Evolutionary conservation across 2,329 filamentous ascomycete genomes (phyloP), one percentile per base, ranked within the genome.

Genomic region (Aspergillus cejpii): DNA sequence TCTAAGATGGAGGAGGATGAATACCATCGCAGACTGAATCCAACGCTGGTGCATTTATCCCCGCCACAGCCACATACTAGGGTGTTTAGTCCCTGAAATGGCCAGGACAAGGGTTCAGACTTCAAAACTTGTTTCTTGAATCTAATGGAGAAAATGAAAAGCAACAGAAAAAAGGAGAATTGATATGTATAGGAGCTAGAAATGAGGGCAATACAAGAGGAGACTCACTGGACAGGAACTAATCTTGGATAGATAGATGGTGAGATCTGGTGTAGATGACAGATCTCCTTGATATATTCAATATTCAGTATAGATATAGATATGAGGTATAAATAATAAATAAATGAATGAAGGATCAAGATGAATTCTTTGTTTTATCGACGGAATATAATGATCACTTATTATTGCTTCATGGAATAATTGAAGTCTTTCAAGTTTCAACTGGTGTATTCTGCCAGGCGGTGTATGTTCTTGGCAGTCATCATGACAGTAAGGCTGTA

Each of bases 1-100:
- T 39, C 40, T 47, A 39, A 41, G 44, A 49, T 50, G 15, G 31
- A 19, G 31, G 31, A 34, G 10, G 31, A 17, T 6, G 15, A 34
- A 20, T 11, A 15, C 15, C 15, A n/a, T 34, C 31, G 17, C 15
- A 20, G 31, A 34, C 31, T 34, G 31, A 34, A 34, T 34, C 11
- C 15, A 34, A 34, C 31, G 31, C 31, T 34, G 15, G 31, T 20
- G 31, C 15, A 17, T 20, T 34, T 34, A 15, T 19, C 31, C 11
- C 15, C 31, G 31, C 31, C 31, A 19, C 31, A 20, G 7, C 15
- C 17, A 6, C 17, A 34, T 34, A 19, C 15, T 17, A 34, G 31
- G 31, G 15, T 20, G 31, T 34, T 19, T 34, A 20, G 11, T 34
- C 15, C 31, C 17, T 34, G 31, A 6, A 19, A 17, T 17, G 31